A percentile compares a stretch with the other conserved stretches of the same genome.
Evolutionary conservation across 139 green algal genomes (phyloP).

Genomic region (Auxenochlorella pyrenoidosa): DNA sequence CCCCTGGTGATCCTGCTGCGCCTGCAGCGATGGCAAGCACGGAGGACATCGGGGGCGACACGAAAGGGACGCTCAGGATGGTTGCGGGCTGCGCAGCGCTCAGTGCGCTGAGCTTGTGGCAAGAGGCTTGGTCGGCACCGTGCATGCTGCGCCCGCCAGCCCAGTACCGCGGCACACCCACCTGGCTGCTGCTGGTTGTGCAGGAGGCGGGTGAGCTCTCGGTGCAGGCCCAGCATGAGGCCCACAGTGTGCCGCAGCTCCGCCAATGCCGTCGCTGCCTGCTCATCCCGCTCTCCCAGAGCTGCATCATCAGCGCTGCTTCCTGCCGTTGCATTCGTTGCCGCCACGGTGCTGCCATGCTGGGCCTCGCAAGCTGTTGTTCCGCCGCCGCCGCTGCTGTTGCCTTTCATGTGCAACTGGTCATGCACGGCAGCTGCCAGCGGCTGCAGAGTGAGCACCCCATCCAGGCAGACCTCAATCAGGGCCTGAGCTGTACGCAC

Average conservation of each 20-base stretch:
- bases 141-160: no score
- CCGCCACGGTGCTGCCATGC: not conserved
- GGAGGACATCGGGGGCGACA: not conserved
- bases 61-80: no score
- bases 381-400: not conserved
- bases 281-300: not conserved
- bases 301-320: not conserved
- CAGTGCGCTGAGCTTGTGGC: no score
- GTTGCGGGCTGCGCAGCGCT: no score
- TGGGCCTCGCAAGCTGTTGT: not conserved
- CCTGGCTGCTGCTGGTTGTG: not conserved
- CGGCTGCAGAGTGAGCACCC: conserved; percentile 11
- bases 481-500: not conserved
- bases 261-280: not conserved
- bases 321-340: not conserved
- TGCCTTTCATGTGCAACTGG: conserved; percentile 29
- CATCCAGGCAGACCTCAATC: conserved; percentile 28
- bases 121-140: no score
- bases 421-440: conserved; percentile 10
- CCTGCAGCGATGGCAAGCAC: not conserved
- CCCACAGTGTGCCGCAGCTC: conserved; percentile 18
- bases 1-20: not conserved
- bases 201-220: conserved; percentile 20
- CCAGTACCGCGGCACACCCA: not conserved
- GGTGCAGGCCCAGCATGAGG: conserved; percentile 26